Conservation (phyloP, 1,139 yeast genomes). For the Magnusiomyces paraingens region DNA sequence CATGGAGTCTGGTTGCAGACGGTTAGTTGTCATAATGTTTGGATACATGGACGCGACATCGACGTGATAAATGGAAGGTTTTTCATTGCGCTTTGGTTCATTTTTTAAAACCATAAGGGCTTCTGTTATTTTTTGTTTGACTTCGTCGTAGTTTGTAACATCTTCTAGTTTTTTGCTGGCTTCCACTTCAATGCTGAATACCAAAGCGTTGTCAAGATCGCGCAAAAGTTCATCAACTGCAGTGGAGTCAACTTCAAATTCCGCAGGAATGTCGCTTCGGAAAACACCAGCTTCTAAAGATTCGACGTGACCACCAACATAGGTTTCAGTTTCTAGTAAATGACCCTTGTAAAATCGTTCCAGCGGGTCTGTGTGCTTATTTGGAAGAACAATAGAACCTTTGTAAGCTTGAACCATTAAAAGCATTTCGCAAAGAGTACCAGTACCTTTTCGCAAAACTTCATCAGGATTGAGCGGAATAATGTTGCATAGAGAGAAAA, state of each 20-base stretch:
- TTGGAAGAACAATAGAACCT: constrained; percentile 72
- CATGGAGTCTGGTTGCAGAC: constrained; percentile 98
- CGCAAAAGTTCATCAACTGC: constrained; percentile 74
- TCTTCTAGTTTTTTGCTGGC: constrained; percentile 65
- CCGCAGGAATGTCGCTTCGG: constrained; percentile 73
- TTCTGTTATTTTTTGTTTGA: constrained; percentile 50
- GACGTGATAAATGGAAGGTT: constrained; percentile 89
- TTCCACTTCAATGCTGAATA: constrained; percentile 82
- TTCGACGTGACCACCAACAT: constrained; percentile 99
- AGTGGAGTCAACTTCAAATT: constrained; percentile 71
- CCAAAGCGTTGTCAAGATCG: constrained; percentile 70
- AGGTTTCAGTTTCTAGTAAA: constrained; percentile 87
- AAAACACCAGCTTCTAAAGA: constrained; percentile 97
- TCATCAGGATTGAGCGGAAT: constrained; percentile 97
- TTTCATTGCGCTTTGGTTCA: constrained; percentile 61
- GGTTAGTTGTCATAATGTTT: constrained; percentile 94
- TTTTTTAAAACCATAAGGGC: constrained; percentile 53
- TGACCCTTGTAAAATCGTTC: constrained; percentile 95
- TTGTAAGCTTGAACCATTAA: constrained; percentile 94
- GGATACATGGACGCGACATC: constrained; percentile 99
- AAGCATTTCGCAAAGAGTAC: constrained; percentile 97
- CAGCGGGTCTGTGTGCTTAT: constrained; percentile 85
- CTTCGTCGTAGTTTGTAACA: constrained; percentile 72
- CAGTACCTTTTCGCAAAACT: constrained; percentile 93
- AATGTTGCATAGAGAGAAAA: constrained; percentile 90